phyloP scores from a whole-genome alignment of 768 basidiomycete species.

The Amanita subjunquillea region DNA sequence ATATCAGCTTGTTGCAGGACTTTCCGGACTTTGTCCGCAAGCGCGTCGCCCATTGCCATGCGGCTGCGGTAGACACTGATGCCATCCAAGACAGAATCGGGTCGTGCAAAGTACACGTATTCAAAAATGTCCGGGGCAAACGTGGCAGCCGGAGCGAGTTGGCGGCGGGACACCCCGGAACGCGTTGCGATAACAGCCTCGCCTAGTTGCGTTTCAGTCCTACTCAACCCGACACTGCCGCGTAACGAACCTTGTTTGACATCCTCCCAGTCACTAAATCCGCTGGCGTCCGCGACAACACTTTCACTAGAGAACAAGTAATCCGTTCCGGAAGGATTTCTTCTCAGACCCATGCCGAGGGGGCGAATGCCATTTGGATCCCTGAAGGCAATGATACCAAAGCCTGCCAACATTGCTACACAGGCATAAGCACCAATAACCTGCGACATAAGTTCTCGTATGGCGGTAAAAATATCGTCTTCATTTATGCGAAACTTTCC shows the following conservation, averaged over 20 bases:
- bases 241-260: conserved; percentile 65
- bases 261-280: conserved; percentile 90
- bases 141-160: conserved; percentile 55
- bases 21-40: conserved; percentile 78
- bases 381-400: conserved; percentile 95
- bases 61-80: conserved; percentile 95
- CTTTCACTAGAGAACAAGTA: conserved; percentile 93
- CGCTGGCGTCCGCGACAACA: conserved; percentile 89
- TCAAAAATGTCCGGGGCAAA: conserved; percentile 99
- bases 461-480: conserved; percentile 95
- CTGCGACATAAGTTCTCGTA: conserved; percentile 80
- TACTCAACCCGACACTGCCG: neutral
- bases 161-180: conserved; percentile 59
- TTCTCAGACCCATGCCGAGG: conserved; percentile 73
- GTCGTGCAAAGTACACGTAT: conserved; percentile 96
- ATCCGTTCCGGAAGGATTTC: conserved; percentile 51
- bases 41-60: conserved; percentile 98
- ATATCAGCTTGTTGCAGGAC: conserved; percentile 61
- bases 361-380: conserved; percentile 98
- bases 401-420: conserved; percentile 97
- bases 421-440: conserved; percentile 94
- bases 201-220: conserved; percentile 32
- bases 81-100: conserved; percentile 95
- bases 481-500: conserved; percentile 99
- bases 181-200: conserved; percentile 96